These are phyloP conservation scores for Diplogelasinospora grovesii DNA, from an alignment of 495 filamentous ascomycete genomes.

Conservation along the genomic window DNA sequence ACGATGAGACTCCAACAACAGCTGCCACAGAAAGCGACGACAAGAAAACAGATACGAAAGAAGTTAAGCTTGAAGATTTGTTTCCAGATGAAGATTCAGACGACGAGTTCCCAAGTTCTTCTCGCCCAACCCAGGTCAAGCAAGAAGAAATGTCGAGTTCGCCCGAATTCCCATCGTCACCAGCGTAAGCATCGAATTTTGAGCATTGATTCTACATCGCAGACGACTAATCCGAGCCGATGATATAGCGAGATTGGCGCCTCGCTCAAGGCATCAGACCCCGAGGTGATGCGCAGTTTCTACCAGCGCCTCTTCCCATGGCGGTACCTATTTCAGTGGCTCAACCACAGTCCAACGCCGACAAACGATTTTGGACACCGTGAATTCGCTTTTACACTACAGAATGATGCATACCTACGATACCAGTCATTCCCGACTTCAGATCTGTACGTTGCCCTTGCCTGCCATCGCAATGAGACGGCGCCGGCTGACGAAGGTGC, in stretches of 20 bases:
- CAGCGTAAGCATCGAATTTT: constrained; percentile 18
- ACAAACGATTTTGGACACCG: constrained; percentile 84
- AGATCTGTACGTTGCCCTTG: constrained; percentile 58
- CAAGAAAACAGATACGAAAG: constrained; percentile 22
- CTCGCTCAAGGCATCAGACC: constrained; percentile 48
- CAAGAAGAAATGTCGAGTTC: constrained; percentile 22
- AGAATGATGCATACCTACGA: constrained; percentile 81
- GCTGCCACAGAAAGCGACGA: constrained; percentile 6
- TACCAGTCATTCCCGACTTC: constrained; percentile 85
- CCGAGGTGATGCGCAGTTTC: constrained; percentile 80
- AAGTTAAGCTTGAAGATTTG: constrained; percentile 72
- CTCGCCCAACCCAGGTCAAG: constrained; percentile 8
- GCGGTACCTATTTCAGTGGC: constrained; percentile 92
- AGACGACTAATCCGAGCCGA: constrained; percentile 10
- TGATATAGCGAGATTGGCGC: constrained; percentile 10
- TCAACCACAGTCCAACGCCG: constrained; percentile 86
- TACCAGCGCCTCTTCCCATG: constrained; percentile 97
- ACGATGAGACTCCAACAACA: neutral
- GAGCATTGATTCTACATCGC: neutral
- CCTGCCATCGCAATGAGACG: neutral
- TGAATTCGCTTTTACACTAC: constrained; percentile 90
- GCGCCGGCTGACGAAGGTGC: neutral
- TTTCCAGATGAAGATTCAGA: constrained; percentile 76
- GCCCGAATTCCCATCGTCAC: constrained; percentile 24
- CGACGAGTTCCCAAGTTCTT: constrained; percentile 62